Evolutionary conservation across 805 yeast genomes (phyloP), one percentile per base, ranked within the genome.

Genomic region (Spathaspora arborariae): DNA sequence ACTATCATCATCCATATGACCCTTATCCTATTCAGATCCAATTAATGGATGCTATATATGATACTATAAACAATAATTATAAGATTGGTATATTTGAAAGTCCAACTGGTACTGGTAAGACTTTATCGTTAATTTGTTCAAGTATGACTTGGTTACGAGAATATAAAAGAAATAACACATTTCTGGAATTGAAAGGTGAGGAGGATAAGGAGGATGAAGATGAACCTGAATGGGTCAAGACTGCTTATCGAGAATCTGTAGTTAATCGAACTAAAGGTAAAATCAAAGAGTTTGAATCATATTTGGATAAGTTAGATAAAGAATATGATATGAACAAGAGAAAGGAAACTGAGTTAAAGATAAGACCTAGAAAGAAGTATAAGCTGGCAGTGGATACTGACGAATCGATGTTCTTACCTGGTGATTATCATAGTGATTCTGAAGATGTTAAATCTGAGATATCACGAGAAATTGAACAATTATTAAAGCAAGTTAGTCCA

Each of bases 91-190:
- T 91, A 1, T 84, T 91, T 57, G 97, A 91, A 60, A 84, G 94
- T 47, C 98, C 98, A 0, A 91, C 98, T 0, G 98, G 98, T 5
- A 88, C 91, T 1, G 97, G 98, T 2, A 91, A 91, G 63, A 90
- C 97, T 0, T 68, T 92, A 2, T 88, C 96, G 0, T 65, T 91
- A 40, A 85, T 92, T 3, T 92, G 97, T 59, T 80, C 95, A 0
- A 72, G 92, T 0, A 75, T 91, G 78, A 80, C 91, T 0, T 91
- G 96, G 96, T 68, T 91, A 27, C 63, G 92, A 47, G 72, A 79
- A 18, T 64, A 75, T 51, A 78, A 79, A 49, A 55, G 45, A 41
- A 53, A 46, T 13, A 39, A 51, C 10, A 40, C 48, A 1, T 52
- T 50, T 18, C 30, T 26, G 10, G 47, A 46, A n/a, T 15, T 33